A percentile compares a stretch with the other conserved stretches of the same genome.
These are phyloP conservation scores for Annona cherimola DNA, from an alignment of 164 flowering plant genomes.

Conservation along the genomic window DNA sequence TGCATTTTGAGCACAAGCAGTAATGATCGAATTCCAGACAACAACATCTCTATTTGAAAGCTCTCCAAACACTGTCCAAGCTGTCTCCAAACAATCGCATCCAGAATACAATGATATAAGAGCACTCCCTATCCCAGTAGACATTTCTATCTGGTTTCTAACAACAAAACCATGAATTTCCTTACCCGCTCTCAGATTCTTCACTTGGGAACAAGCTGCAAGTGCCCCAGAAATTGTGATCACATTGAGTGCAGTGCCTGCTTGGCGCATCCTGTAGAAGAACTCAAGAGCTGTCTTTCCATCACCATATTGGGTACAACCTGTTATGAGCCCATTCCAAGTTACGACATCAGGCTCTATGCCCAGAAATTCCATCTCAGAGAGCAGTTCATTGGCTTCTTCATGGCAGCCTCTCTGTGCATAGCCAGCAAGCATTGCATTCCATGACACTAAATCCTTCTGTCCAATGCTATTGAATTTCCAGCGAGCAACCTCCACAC, in stretches of 20 bases:
- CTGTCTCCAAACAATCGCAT: slow-evolving; percentile 20
- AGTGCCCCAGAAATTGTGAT: slow-evolving; percentile 29
- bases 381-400: slow-evolving; percentile 25
- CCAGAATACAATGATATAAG: slow-evolving; percentile 34
- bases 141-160: slow-evolving; percentile 24
- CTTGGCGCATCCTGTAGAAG: slow-evolving; percentile 23
- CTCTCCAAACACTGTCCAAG: slow-evolving; percentile 23
- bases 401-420: slow-evolving; percentile 22
- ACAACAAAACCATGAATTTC: slow-evolving; percentile 27
- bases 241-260: slow-evolving; percentile 16
- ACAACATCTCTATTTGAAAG: slow-evolving; percentile 26
- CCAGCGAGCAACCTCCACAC: slow-evolving; percentile 16
- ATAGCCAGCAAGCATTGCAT: slow-evolving; percentile 31
- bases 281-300: slow-evolving; percentile 31
- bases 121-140: slow-evolving; percentile 37
- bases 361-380: slow-evolving; percentile 24
- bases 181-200: slow-evolving; percentile 28
- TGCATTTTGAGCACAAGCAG: slow-evolving; percentile 28
- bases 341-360: slow-evolving; percentile 29
- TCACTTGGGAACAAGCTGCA: slow-evolving; percentile 30
- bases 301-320: slow-evolving; percentile 28
- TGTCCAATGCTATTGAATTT: slow-evolving; percentile 21
- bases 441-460: slow-evolving; percentile 29
- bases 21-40: slow-evolving; percentile 35
- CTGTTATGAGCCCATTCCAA: slow-evolving; percentile 39